Conservation (phyloP, 2,329 filamentous ascomycete species). For the Ophiostoma pallidulum region DNA sequence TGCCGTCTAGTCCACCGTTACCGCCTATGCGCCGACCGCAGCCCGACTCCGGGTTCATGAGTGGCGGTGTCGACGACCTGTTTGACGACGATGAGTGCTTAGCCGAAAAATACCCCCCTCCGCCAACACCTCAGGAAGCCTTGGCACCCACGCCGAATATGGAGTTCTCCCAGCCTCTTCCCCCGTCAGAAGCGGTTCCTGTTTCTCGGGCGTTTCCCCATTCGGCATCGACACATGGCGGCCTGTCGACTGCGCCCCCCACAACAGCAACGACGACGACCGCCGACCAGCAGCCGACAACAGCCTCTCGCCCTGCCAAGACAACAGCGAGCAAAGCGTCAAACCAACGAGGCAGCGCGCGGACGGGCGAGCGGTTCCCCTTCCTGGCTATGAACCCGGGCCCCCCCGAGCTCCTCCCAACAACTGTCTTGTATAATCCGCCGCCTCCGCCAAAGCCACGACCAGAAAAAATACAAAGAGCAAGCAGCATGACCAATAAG, state of each 20-base stretch:
- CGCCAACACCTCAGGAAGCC: conserved; percentile 4
- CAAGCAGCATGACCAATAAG: conserved; percentile 1
- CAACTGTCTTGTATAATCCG: conserved; percentile 34
- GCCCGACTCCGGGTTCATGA: conserved; percentile 76
- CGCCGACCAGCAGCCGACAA: background rate
- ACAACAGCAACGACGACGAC: too few species aligned
- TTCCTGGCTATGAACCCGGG: conserved; percentile 35
- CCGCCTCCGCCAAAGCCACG: conserved; percentile 15
- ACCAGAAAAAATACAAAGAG: conserved; percentile 4
- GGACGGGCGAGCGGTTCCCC: conserved; percentile 23
- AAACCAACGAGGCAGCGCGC: conserved; percentile 9
- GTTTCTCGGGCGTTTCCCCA: too few species aligned
- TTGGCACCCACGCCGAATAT: conserved; percentile 6
- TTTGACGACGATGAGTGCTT: conserved; percentile 50
- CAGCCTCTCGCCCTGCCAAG: background rate
- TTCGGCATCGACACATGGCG: too few species aligned
- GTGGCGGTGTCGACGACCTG: conserved; percentile 60
- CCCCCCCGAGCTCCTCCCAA: conserved; percentile 33
- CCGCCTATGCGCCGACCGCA: conserved; percentile 53
- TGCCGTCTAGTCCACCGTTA: conserved; percentile 71
- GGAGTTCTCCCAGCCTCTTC: conserved; percentile 4
- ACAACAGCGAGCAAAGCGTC: conserved; percentile 22
- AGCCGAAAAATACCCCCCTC: conserved; percentile 7
- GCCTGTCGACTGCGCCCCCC: too few species aligned
- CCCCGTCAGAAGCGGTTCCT: background rate